Conservation (phyloP, 2,329 filamentous ascomycete species). For the Dactylellina drechsleri region DNA sequence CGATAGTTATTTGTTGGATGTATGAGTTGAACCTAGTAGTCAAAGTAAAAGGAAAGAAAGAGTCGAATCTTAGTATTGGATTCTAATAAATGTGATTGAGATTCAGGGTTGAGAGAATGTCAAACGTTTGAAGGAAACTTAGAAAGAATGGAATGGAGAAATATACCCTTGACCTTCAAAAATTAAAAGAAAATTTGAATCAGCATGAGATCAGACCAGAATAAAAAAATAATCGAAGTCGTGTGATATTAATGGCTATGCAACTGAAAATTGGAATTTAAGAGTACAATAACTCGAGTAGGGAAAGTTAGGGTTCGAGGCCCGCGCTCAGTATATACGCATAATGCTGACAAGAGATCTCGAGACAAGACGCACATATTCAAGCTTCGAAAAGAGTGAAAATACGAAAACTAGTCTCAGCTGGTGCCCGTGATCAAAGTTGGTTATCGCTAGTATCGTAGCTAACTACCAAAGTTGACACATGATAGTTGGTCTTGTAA, state of each 20-base stretch:
- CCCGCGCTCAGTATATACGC: no score
- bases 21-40: slow-evolving; percentile 62
- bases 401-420: no score
- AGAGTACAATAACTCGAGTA: background rate
- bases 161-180: slow-evolving; percentile 47
- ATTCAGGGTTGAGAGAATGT: no score
- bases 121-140: background rate
- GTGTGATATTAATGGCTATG: background rate
- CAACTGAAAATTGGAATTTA: background rate
- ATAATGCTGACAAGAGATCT: no score
- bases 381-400: no score
- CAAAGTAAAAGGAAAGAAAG: background rate
- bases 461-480: background rate
- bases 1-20: slow-evolving; percentile 62
- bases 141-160: slow-evolving; percentile 32
- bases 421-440: no score
- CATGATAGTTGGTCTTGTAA: background rate
- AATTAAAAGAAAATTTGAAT: slow-evolving; percentile 10
- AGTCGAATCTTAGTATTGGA: background rate
- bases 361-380: no score
- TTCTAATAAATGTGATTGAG: no score
- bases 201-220: slow-evolving; percentile 1
- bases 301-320: no score
- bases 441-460: background rate
- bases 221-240: background rate